Percentiles rank a stretch among this genome's conserved stretches.
phyloP scores from a whole-genome alignment of 495 filamentous ascomycete genomes.

The Neurospora cerealis region DNA sequence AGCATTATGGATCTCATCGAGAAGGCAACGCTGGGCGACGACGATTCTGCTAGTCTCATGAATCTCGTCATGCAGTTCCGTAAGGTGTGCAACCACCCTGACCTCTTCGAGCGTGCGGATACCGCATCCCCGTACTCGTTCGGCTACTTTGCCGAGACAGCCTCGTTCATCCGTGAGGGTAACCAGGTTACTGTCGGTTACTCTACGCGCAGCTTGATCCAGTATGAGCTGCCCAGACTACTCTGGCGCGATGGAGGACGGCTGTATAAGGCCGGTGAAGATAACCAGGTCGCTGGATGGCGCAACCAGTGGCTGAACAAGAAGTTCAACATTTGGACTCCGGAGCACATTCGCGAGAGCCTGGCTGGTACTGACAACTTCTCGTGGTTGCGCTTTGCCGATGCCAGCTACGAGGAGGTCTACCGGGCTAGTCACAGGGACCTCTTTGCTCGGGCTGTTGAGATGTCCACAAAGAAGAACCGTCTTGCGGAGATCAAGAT shows the following conservation, averaged over 20 bases:
- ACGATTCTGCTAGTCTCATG: conserved; percentile 95
- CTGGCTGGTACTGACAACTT: conserved; percentile 53
- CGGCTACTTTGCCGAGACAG: conserved; percentile 83
- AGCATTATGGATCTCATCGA: conserved; percentile 98
- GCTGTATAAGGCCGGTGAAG: conserved; percentile 62
- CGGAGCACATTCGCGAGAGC: conserved; percentile 61
- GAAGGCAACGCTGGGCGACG: conserved; percentile 89
- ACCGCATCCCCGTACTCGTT: conserved; percentile 77
- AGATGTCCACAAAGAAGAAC: conserved; percentile 40
- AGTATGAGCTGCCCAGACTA: conserved; percentile 71
- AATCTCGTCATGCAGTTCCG: conserved; percentile 99
- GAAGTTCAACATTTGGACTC: conserved; percentile 80
- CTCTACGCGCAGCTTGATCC: conserved; percentile 76
- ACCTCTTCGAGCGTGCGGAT: conserved; percentile 91
- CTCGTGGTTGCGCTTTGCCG: conserved; percentile 83
- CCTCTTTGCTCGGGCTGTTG: conserved; percentile 50
- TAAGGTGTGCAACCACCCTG: conserved; percentile 98
- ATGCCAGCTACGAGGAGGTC: conserved; percentile 64
- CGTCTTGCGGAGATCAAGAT: conserved; percentile 37
- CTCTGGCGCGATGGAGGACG: conserved; percentile 68
- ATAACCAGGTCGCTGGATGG: conserved; percentile 69
- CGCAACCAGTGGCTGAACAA: conserved; percentile 60
- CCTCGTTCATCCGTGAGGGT: conserved; percentile 87
- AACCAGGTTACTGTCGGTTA: conserved; percentile 69
- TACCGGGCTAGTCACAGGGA: conserved; percentile 48